Base-by-base conservation (phyloP, 371 early-diverging fungal species). In the Mucor lusitanicus region DNA sequence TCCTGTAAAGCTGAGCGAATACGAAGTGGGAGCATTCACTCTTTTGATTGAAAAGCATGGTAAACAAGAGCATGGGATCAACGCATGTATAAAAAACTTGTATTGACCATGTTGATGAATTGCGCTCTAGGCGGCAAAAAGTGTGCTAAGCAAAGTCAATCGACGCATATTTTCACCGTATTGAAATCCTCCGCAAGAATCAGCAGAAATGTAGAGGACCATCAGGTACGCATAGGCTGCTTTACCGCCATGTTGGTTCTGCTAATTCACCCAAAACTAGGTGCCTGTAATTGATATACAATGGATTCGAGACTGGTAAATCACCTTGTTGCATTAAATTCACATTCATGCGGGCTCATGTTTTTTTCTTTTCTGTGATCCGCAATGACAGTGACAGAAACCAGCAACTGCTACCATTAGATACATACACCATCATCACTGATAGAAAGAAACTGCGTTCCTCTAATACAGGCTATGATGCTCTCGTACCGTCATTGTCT, bases 291-390 rank as follows among this genome's bases (percentile, higher is more conserved):
- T 76, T 11, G 61, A 69, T 54, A 50, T 71, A 17, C 63, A 81
- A 23, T 81, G 81, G 81, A n/a, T 81, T 27, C 68, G 67, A 21
- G 72, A 73, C 25, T 77, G 78, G 81, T 81, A 60, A 46, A 59
- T 46, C 35, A 9, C 42, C 25, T 12, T 53, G 30, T 30, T 30
- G 30, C 30, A 19, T 46, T 46, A 42, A 42, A 35, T 9, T 35
- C 2, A 42, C 21, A 50, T 50, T 55, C 32, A 55, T 55, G 55
- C 55, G n/a, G 6, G 28, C 23, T 32, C 3, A 32, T 55, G 6
- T 30, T n/a, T n/a, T n/a, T n/a, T n/a, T n/a, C n/a, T 30, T 30
- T 8, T 30, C 55, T 32, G 27, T 32, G 32, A 55, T 23, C 23
- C 50, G 9, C 9, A 1, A 9, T 3, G 12, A 4, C 28, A 77